Conservation (phyloP, 1,139 yeast species). For the Dujonia santamariae region DNA sequence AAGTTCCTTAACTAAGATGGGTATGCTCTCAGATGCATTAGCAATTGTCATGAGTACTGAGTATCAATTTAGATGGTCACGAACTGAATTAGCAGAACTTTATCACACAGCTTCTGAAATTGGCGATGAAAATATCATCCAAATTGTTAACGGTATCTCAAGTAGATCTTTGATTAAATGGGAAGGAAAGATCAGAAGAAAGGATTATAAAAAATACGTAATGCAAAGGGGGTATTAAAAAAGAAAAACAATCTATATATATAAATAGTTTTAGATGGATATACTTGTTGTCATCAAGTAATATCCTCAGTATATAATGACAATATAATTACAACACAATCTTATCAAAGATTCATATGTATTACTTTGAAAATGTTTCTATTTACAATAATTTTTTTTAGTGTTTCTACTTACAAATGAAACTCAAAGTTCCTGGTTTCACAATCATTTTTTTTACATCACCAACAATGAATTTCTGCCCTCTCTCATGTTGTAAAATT, state of each 20-base stretch:
- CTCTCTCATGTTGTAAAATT: constrained; percentile 11
- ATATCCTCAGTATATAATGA: constrained; percentile 2
- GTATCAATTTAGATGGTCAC: constrained; percentile 71
- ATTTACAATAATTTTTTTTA: constrained; percentile 6
- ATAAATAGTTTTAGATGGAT: background rate
- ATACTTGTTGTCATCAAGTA: constrained; percentile 2
- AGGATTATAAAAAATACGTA: constrained; percentile 29
- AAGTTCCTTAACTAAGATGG: constrained; percentile 46
- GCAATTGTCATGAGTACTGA: constrained; percentile 65
- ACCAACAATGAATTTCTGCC: constrained; percentile 10
- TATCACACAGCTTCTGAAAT: constrained; percentile 45
- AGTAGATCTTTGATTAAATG: constrained; percentile 30
- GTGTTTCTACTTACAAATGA: constrained; percentile 13
- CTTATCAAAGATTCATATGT: background rate
- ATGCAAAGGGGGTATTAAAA: constrained; percentile 30
- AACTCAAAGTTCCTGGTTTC: constrained; percentile 28
- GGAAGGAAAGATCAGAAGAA: constrained; percentile 39
- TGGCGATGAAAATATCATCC: constrained; percentile 44
- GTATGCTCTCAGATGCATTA: constrained; percentile 65
- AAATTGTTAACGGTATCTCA: constrained; percentile 35
- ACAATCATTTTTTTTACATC: constrained; percentile 20
- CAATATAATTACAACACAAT: background rate
- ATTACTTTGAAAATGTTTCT: constrained; percentile 4
- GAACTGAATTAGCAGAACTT: constrained; percentile 49
- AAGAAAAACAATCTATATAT: constrained; percentile 4